Conservation (phyloP, 2,329 filamentous ascomycete species). For the Trichoderma arundinaceum region DNA sequence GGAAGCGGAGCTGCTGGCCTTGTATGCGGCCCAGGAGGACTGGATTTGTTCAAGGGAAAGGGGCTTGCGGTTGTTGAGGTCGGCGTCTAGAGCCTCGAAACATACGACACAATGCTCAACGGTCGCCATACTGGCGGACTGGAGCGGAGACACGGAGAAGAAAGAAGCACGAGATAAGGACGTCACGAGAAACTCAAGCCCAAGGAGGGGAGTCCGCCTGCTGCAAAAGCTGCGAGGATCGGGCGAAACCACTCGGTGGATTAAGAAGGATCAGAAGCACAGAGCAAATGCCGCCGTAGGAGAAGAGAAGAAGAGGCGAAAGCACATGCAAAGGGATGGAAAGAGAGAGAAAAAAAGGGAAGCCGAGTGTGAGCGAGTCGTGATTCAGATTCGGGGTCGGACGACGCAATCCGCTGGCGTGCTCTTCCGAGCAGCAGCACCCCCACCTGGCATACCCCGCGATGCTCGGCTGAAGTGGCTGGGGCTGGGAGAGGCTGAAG, state of each 20-base stretch:
- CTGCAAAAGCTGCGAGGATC: neutral
- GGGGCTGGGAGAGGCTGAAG: slow-evolving; percentile 14
- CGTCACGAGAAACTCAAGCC: neutral
- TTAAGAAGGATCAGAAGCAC: neutral
- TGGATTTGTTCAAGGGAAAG: slow-evolving; percentile 73
- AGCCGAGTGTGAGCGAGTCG: neutral
- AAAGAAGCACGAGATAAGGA: neutral
- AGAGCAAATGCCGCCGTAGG: neutral
- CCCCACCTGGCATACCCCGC: slow-evolving; percentile 22
- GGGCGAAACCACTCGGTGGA: slow-evolving; percentile 1
- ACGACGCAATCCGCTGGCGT: slow-evolving; percentile 5
- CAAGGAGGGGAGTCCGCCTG: no score
- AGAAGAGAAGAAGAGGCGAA: slow-evolving; percentile 1
- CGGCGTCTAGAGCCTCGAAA: slow-evolving; percentile 83
- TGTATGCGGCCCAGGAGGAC: slow-evolving; percentile 61
- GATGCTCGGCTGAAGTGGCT: slow-evolving; percentile 26
- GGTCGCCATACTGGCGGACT: slow-evolving; percentile 70
- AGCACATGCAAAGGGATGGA: slow-evolving; percentile 4
- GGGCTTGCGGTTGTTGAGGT: slow-evolving; percentile 71
- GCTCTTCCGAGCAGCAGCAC: slow-evolving; percentile 9
- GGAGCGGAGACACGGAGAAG: slow-evolving; percentile 16
- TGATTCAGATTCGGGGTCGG: slow-evolving; percentile 12
- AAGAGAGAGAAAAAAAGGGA: neutral
- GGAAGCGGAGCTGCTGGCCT: slow-evolving; percentile 33
- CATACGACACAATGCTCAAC: slow-evolving; percentile 87